A percentile compares a stretch with the other conserved stretches of the same genome.
phyloP scores from a whole-genome alignment of 306 rosid species.

The Notholithocarpus densiflorus region DNA sequence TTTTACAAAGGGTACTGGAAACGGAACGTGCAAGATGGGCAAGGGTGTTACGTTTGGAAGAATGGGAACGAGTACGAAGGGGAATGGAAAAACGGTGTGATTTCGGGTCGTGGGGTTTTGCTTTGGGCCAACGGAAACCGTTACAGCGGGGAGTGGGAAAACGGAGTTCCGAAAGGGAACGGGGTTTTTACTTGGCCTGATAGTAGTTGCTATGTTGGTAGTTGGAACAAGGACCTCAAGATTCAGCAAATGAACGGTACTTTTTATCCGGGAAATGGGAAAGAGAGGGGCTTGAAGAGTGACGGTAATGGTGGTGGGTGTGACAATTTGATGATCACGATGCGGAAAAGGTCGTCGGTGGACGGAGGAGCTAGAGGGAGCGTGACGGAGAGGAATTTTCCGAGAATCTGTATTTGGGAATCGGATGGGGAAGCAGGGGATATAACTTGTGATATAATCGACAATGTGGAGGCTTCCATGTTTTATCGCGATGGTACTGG shows the following conservation, averaged over 20 bases:
- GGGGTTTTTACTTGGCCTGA: conserved; percentile 83
- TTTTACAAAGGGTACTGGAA: conserved; percentile 80
- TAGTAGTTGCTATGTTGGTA: conserved; percentile 71
- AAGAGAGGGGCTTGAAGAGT: conserved; percentile 22
- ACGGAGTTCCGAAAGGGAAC: conserved; percentile 73
- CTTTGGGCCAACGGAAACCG: conserved; percentile 83
- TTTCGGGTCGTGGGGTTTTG: conserved; percentile 65
- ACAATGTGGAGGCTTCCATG: conserved; percentile 87
- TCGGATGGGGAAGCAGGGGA: conserved; percentile 94
- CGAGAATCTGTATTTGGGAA: conserved; percentile 94
- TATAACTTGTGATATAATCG: conserved; percentile 87
- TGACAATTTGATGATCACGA: conserved; percentile 45
- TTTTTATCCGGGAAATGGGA: conserved; percentile 49
- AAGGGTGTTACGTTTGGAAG: conserved; percentile 82
- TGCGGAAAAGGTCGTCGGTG: conserved; percentile 65
- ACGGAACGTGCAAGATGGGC: conserved; percentile 72
- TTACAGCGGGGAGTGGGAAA: conserved; percentile 89
- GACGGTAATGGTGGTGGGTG: conserved; percentile 34
- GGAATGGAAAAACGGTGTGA: conserved; percentile 81
- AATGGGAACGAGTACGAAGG: conserved; percentile 88
- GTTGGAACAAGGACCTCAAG: conserved; percentile 66
- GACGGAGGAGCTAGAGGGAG: conserved; percentile 55
- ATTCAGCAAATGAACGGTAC: conserved; percentile 59
- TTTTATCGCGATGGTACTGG: conserved; percentile 39
- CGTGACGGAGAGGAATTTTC: conserved; percentile 58